Evolutionary conservation across 2,329 filamentous ascomycete genomes (phyloP), one percentile per base, ranked within the genome.

Genomic region (Xylariales sp.): DNA sequence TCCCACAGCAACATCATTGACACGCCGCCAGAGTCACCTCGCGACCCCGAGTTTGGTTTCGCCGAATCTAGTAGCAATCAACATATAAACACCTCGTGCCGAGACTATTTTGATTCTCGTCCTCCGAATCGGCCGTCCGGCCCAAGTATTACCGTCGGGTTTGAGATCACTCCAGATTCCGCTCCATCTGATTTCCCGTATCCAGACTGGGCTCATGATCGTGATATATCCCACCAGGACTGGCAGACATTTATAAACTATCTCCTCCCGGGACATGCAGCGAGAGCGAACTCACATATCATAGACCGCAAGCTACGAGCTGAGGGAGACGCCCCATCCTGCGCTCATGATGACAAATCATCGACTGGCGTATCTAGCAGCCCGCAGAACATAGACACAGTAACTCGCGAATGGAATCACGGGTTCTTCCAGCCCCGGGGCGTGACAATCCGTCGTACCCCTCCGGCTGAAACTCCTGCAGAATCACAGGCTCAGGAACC

Each of bases 171-270:
- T 2, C 70, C 76, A 3, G 65, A 75, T 39, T 81, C 80, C n/a
- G 72, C 77, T 3, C 81, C 83, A 0, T 78, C 80, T 5, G 80
- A 84, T 60, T 78, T 87, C 9, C 83, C 84, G 0, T 86, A 82
- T 61, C 80, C 78, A 1, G 59, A 71, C 9, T 78, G 77, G 39
- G 81, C 81, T 73, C 77, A 75, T 5, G 71, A 70, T 5, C 82
- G 81, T 46, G 85, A 87, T 60, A 80, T 88, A 12, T 82, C 78
- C 0, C 71, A 77, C 14, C 83, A 86, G 71, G 87, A 90, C 73
- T 90, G 87, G 87, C 81, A 82, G 43, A 88, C 87, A 0, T 89
- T 90, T 75, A 71, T 87, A 53, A 88, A 88, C 71, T 85, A 84
- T 67, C 75, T 89, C 16, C 75, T 89, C 28, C 86, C 87, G 0